A percentile compares a stretch with the other conserved stretches of the same genome.
Conservation (phyloP, 495 filamentous ascomycete genomes). For the Talaromyces liani region DNA sequence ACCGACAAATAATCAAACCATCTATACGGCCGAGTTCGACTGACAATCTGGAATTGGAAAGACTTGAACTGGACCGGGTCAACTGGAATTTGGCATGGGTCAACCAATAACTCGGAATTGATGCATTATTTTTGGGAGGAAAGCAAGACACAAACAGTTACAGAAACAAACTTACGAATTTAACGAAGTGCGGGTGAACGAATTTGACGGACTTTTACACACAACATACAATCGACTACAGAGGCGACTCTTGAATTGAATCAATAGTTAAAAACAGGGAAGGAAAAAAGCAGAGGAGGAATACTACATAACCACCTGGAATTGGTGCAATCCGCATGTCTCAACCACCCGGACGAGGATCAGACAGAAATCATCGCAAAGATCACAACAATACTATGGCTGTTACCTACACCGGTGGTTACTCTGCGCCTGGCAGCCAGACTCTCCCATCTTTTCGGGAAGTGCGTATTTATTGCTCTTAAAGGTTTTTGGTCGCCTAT, state of each 20-base stretch:
- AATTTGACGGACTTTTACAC: neutral
- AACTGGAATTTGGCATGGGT: neutral
- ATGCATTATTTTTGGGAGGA: neutral
- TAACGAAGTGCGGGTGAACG: neutral
- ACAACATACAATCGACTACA: neutral
- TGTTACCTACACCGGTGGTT: slow-evolving; percentile 34
- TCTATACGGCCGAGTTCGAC: neutral
- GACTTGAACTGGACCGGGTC: neutral
- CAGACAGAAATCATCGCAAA: slow-evolving; percentile 15
- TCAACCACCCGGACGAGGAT: slow-evolving; percentile 9
- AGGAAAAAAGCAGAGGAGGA: neutral
- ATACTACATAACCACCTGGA: neutral
- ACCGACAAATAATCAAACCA: neutral
- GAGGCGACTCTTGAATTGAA: neutral
- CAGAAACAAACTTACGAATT: slow-evolving; percentile 1
- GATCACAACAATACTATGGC: slow-evolving; percentile 21
- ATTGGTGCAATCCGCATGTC: slow-evolving; percentile 8
- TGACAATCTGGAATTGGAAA: neutral
- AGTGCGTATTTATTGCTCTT: slow-evolving; percentile 19
- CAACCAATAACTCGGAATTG: neutral
- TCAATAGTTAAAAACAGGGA: neutral
- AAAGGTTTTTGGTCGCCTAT: neutral
- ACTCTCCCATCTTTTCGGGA: slow-evolving; percentile 40
- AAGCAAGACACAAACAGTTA: neutral
- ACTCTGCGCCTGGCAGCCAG: slow-evolving; percentile 28